Conservation (phyloP, 495 filamentous ascomycete genomes). For the Beverwykella pulmonaria region DNA sequence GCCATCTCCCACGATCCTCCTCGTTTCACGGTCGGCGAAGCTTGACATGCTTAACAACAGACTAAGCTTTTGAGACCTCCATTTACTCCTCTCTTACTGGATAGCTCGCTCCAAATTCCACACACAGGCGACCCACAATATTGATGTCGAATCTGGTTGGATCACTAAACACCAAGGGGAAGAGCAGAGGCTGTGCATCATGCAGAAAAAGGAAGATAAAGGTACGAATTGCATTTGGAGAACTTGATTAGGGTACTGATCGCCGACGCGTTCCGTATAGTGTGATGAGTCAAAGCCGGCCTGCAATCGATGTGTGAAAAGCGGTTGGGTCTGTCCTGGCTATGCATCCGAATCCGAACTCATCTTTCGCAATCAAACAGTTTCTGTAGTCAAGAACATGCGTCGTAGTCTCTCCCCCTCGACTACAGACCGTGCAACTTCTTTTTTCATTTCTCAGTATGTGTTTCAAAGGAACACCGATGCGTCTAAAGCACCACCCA, state of each 20-base stretch:
- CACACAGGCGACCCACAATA: background rate
- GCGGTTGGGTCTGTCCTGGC: conserved; percentile 1
- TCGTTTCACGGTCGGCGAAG: background rate
- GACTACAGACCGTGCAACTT: background rate
- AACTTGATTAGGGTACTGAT: background rate
- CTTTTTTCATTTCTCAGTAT: conserved; percentile 2
- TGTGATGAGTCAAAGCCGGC: background rate
- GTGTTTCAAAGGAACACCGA: background rate
- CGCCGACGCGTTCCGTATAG: background rate
- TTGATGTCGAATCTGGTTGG: background rate
- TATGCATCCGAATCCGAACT: background rate
- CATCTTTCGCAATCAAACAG: background rate
- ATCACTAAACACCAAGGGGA: background rate
- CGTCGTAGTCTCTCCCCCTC: background rate
- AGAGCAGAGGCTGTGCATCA: conserved; percentile 7
- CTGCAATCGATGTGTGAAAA: background rate
- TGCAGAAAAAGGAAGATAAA: conserved; percentile 5
- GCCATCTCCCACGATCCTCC: background rate
- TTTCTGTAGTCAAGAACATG: background rate
- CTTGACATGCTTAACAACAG: background rate
- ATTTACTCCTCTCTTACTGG: background rate
- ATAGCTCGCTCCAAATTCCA: background rate
- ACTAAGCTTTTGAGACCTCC: background rate
- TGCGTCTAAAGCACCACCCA: background rate
- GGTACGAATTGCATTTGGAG: background rate